Conservation (phyloP, 306 rosid genomes). For the Abrus precatorius region DNA sequence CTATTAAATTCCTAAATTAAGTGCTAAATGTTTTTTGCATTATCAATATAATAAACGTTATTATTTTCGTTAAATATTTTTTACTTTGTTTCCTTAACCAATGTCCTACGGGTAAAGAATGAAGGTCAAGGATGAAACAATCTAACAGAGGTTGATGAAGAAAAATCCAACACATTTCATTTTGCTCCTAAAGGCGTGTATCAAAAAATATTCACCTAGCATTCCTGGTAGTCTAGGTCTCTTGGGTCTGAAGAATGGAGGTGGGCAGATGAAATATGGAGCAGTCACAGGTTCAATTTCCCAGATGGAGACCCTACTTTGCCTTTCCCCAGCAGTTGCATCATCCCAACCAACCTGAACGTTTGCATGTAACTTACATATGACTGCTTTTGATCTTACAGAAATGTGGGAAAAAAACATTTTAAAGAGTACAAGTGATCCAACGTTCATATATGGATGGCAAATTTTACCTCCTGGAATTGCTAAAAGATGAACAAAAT, state of each 20-base stretch:
- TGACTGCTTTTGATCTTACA: not conserved
- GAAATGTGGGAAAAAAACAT: not conserved
- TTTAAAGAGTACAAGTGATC: not conserved
- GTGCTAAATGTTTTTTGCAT: not conserved
- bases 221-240: slow-evolving; percentile 79
- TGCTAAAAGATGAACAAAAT: not conserved
- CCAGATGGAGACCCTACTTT: slow-evolving; percentile 78
- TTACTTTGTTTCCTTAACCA: not conserved
- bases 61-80: not conserved
- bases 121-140: slow-evolving; percentile 18
- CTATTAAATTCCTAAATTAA: not conserved
- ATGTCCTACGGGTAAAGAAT: not conserved
- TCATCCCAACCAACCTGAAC: slow-evolving; percentile 90
- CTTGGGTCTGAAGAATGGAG: slow-evolving; percentile 78
- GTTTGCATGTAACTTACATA: not conserved
- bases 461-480: not conserved
- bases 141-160: not conserved
- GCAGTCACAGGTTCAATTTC: slow-evolving; percentile 87
- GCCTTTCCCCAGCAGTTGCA: slow-evolving; percentile 81
- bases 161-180: not conserved
- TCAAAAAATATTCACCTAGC: slow-evolving; percentile 60
- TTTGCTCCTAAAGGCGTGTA: not conserved
- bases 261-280: slow-evolving; percentile 83
- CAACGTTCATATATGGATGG: slow-evolving; percentile 25
- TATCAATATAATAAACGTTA: not conserved